phyloP scores from a whole-genome alignment of 192 early-diverging fungal genomes.

The Backusella australiensis region DNA sequence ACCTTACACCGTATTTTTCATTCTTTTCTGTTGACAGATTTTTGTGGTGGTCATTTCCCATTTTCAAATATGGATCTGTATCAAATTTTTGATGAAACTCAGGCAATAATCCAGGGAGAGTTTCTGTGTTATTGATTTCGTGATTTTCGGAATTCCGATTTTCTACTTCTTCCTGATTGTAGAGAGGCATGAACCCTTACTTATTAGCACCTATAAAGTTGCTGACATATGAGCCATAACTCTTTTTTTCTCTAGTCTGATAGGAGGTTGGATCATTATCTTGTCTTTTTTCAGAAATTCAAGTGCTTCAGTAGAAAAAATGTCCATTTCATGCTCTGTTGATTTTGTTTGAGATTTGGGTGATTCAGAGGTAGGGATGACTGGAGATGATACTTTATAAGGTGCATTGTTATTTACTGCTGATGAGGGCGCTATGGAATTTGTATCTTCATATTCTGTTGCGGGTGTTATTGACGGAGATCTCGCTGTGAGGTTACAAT shows the following conservation, averaged over 20 bases:
- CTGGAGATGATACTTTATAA: background rate
- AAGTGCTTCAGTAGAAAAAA: background rate
- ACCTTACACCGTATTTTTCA: background rate
- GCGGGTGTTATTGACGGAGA: background rate
- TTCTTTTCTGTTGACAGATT: background rate
- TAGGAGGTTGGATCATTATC: background rate
- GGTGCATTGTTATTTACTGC: background rate
- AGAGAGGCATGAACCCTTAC: background rate
- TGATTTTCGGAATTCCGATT: background rate
- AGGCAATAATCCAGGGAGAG: background rate
- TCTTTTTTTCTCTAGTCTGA: background rate
- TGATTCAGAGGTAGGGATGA: background rate
- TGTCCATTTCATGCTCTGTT: background rate
- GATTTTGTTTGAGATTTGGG: background rate
- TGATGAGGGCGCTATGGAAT: background rate
- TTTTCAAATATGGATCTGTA: background rate
- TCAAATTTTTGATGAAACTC: background rate
- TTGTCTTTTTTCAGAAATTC: background rate
- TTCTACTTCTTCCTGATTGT: background rate
- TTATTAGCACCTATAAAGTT: background rate
- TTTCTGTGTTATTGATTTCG: background rate
- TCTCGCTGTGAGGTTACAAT: background rate
- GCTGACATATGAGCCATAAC: background rate
- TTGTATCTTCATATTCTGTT: background rate
- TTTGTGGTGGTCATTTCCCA: background rate